These are phyloP conservation scores for Teratosphaeria viscida DNA, from an alignment of 2,329 filamentous ascomycete genomes.

Conservation along the genomic window DNA sequence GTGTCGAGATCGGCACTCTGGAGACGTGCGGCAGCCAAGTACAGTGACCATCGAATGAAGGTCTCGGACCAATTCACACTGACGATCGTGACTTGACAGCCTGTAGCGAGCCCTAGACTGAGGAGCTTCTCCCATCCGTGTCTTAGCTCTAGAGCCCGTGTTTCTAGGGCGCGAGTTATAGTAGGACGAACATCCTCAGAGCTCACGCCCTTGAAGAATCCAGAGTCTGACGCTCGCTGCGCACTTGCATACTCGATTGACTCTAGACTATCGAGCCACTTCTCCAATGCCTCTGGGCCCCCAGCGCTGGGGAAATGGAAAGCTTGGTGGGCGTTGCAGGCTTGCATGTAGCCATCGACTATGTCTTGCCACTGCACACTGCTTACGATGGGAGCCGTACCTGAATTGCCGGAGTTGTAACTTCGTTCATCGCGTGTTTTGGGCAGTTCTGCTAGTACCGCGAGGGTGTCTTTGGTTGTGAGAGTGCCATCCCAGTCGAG, in stretches of 20 bases:
- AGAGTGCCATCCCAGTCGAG: constrained; percentile 41
- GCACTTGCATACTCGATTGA: constrained; percentile 33
- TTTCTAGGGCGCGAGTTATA: constrained; percentile 20
- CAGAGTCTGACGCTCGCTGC: constrained; percentile 28
- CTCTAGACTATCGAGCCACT: constrained; percentile 27
- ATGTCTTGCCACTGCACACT: constrained; percentile 25
- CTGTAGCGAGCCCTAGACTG: constrained; percentile 7
- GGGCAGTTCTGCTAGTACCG: constrained; percentile 31
- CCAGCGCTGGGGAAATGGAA: constrained; percentile 17
- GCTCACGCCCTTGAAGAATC: constrained; percentile 31
- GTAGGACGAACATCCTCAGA: constrained; percentile 20
- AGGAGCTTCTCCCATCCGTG: constrained; percentile 27
- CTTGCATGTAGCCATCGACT: constrained; percentile 31
- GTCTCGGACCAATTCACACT: constrained; percentile 40
- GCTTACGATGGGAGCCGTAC: background rate
- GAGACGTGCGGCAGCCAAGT: background rate
- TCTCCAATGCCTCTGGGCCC: constrained; percentile 26
- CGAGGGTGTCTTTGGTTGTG: constrained; percentile 35
- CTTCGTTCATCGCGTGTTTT: constrained; percentile 16
- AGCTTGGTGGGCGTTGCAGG: constrained; percentile 27
- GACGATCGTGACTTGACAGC: constrained; percentile 25
- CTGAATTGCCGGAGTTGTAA: background rate
- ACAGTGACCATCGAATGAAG: constrained; percentile 26
- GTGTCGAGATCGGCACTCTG: background rate
- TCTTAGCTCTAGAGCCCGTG: constrained; percentile 26